Base-by-base conservation (phyloP, 352 stramenopile species). In the Phytophthora sansomeana region DNA sequence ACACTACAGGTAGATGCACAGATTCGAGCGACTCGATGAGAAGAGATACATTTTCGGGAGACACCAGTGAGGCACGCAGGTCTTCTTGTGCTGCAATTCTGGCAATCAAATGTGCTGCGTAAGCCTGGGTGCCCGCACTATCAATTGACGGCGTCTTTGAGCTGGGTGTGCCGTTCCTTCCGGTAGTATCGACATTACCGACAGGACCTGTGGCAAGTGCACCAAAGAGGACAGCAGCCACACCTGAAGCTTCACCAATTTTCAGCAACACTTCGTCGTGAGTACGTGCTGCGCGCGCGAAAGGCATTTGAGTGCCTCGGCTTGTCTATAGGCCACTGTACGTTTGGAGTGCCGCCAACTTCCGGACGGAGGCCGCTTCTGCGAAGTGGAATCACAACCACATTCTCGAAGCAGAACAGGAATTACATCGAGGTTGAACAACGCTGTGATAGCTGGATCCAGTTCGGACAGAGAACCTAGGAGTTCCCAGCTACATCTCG, bases 11-110 rank as follows among this genome's bases (percentile, higher is more conserved):
- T 3, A 83, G 48, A 42, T 92, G 81, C 1, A 94, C 85, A 0
- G 85, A 92, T 50, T 94, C 85, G 19, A 94, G 74, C 0, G 80
- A 79, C 38, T 94, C 85, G 29, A 94, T 89, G 7, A 94, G 60
- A 2, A 77, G 65, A 4, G 80, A 70, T 13, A 92, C 65, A 36
- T 89, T 80, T 4, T 90, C 83, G 11, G 77, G 75, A 0, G 79
- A 84, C 4, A 92, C 64, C 13, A 91, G 35, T 6, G 79, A 80
- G 1, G 77, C 76, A 11, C 77, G 71, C 13, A 90, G 63, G 16
- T 78, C 70, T 54, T 91, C 83, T 58, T 86, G 75, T 7, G 69
- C 75, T 17, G 80, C 58, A 21, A 90, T 77, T 8, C 78, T 66
- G 1, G 84, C 74, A 26, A 94, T 81, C 38, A 94, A 47, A 36